A percentile compares a stretch with the other conserved stretches of the same genome.
Evolutionary conservation across 1,139 yeast species (phyloP).

Genomic region (Pneumocystis sp.): DNA sequence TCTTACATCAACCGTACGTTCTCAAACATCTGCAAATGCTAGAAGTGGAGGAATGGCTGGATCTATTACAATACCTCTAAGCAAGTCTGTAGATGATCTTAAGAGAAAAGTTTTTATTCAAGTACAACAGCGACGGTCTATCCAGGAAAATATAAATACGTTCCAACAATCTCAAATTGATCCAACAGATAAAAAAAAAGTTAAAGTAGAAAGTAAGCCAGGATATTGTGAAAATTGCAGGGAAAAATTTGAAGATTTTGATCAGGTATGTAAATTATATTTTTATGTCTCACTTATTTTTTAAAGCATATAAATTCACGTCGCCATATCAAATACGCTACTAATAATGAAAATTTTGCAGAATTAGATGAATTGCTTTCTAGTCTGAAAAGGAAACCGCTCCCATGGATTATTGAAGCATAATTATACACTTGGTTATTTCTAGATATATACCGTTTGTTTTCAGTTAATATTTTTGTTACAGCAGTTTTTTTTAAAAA

Average conservation of each 20-base stretch:
- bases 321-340: slow-evolving; percentile 71
- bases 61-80: slow-evolving; percentile 48
- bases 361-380: slow-evolving; percentile 50
- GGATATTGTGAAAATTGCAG: slow-evolving; percentile 94
- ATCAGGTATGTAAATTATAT: slow-evolving; percentile 26
- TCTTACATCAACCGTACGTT: slow-evolving; percentile 6
- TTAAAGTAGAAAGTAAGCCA: slow-evolving; percentile 19
- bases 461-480: not conserved
- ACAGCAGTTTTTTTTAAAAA: not conserved
- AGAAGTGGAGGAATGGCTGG: slow-evolving; percentile 60
- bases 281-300: not conserved
- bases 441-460: not conserved
- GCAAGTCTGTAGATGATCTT: slow-evolving; percentile 47
- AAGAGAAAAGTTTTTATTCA: slow-evolving; percentile 33
- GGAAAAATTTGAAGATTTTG: slow-evolving; percentile 66
- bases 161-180: slow-evolving; percentile 12
- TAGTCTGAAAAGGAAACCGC: not conserved
- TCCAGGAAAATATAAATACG: slow-evolving; percentile 10
- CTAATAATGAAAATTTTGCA: slow-evolving; percentile 51
- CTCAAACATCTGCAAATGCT: slow-evolving; percentile 1
- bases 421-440: not conserved
- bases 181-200: slow-evolving; percentile 14
- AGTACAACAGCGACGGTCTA: not conserved
- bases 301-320: slow-evolving; percentile 45
- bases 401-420: not conserved